These are phyloP conservation scores for Kazachstania sp. DNA, from an alignment of 1,139 yeast genomes.

Conservation along the genomic window DNA sequence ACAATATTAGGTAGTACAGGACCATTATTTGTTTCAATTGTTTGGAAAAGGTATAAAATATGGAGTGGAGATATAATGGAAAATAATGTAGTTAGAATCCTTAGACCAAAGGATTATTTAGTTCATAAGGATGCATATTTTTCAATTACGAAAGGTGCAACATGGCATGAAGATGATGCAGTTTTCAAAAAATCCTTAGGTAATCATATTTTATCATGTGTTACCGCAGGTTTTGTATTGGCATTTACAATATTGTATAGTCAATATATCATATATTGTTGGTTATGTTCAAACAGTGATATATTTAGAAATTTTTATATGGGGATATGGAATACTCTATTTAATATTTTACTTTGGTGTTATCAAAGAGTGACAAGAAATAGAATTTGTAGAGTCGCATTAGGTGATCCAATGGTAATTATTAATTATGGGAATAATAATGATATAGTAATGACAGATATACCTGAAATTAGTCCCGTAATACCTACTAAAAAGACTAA, in stretches of 20 bases:
- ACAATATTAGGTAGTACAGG: constrained; percentile 95
- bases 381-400: neutral
- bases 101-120: constrained; percentile 67
- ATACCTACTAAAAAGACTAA: neutral
- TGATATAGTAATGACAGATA: neutral
- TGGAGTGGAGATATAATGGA: constrained; percentile 42
- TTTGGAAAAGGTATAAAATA: constrained; percentile 81
- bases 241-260: constrained; percentile 49
- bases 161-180: constrained; percentile 88
- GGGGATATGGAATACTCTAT: neutral
- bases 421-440: neutral
- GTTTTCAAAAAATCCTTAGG: constrained; percentile 62
- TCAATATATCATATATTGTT: constrained; percentile 56
- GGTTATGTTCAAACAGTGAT: constrained; percentile 23
- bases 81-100: constrained; percentile 55
- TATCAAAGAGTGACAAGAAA: neutral
- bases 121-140: constrained; percentile 52
- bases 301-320: neutral
- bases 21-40: constrained; percentile 74
- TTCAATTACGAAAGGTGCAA: constrained; percentile 66
- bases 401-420: constrained; percentile 1
- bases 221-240: constrained; percentile 55
- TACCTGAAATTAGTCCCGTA: neutral
- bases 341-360: neutral
- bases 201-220: constrained; percentile 60